Percentiles rank a stretch among this genome's conserved stretches.
phyloP scores from a whole-genome alignment of 2,329 filamentous ascomycete genomes.

The Colletotrichum spinosum region DNA sequence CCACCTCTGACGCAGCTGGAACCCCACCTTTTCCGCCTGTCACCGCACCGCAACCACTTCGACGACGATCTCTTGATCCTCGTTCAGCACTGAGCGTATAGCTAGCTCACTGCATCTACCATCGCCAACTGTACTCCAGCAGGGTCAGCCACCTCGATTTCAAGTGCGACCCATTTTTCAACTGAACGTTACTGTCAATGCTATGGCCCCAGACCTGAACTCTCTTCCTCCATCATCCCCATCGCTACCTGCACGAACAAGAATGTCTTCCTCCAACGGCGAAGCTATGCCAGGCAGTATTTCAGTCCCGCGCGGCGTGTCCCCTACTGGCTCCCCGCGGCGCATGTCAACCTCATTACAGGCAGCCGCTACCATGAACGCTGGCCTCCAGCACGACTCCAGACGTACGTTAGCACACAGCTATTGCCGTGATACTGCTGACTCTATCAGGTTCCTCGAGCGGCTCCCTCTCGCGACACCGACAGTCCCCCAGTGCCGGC shows the following conservation, averaged over 20 bases:
- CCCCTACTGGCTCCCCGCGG: constrained; percentile 71
- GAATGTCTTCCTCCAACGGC: constrained; percentile 38
- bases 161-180: background rate
- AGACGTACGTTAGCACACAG: constrained; percentile 58
- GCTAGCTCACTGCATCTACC: background rate
- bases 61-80: constrained; percentile 28
- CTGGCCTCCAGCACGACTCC: constrained; percentile 76
- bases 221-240: constrained; percentile 34
- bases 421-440: constrained; percentile 27
- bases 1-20: constrained; percentile 33
- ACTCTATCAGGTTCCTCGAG: constrained; percentile 60
- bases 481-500: constrained; percentile 60
- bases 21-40: constrained; percentile 32
- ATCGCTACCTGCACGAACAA: constrained; percentile 24
- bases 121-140: background rate
- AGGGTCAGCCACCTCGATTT: constrained; percentile 9
- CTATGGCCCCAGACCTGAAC: constrained; percentile 35
- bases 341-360: constrained; percentile 78
- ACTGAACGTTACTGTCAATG: constrained; percentile 17
- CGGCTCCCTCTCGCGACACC: constrained; percentile 61
- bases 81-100: background rate
- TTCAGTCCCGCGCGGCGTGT: constrained; percentile 52
- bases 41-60: constrained; percentile 17
- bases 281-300: constrained; percentile 27
- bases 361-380: constrained; percentile 82